A percentile compares a stretch with the other conserved stretches of the same genome.
Evolutionary conservation across 179 eudicot species (phyloP).

Genomic region (Gypsophila paniculata): DNA sequence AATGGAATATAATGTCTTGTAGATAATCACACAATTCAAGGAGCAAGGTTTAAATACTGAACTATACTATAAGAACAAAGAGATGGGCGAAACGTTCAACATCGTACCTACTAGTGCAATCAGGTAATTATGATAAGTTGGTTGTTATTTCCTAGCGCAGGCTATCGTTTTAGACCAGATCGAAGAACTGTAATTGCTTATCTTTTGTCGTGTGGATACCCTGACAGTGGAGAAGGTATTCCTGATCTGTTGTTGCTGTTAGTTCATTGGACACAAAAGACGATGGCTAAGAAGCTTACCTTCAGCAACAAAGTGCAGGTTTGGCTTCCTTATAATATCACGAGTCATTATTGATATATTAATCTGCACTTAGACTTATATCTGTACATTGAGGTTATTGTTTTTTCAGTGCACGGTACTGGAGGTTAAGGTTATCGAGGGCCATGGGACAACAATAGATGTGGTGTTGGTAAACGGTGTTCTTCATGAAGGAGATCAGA

Average conservation of each 20-base stretch:
- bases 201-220: neutral
- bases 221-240: conserved; percentile 86
- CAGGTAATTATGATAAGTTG: conserved; percentile 47
- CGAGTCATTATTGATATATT: neutral
- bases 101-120: conserved; percentile 94
- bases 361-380: conserved; percentile 9
- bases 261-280: conserved; percentile 88
- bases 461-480: conserved; percentile 90
- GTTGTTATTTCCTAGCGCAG: neutral
- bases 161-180: neutral
- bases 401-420: conserved; percentile 76
- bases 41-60: conserved; percentile 89
- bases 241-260: conserved; percentile 70
- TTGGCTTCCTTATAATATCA: neutral
- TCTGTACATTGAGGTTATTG: conserved; percentile 16
- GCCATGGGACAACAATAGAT: conserved; percentile 92
- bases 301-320: conserved; percentile 74
- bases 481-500: conserved; percentile 92
- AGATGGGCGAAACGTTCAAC: conserved; percentile 80
- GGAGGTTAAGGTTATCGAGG: conserved; percentile 97
- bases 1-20: neutral
- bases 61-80: conserved; percentile 80
- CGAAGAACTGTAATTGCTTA: neutral
- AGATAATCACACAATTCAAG: conserved; percentile 79
- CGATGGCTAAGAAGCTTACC: conserved; percentile 77